Base-by-base conservation (phyloP, 176 grass and related monocot species). In the Juncus inflexus region DNA sequence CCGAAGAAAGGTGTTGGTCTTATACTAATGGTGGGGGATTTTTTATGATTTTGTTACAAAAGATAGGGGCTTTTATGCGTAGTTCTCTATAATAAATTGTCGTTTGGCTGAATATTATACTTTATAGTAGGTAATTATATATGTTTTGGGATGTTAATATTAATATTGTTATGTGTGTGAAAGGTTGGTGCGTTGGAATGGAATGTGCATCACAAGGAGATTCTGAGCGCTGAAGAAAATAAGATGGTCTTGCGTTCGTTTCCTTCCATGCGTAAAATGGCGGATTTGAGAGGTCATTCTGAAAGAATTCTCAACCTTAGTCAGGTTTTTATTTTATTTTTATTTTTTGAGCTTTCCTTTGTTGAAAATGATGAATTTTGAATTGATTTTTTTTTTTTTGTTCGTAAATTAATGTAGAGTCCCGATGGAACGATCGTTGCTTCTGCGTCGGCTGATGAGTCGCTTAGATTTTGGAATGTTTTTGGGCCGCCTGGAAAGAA, bases 181-280 rank as follows among this genome's bases (percentile, higher is more conserved):
- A 42, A 81, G 79, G 64, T 81, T 6, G 74, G 72, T 50, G 79
- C 79, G 19, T 52, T 81, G 56, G 79, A 81, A 52, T 81, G 79
- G 79, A 81, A 76, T 71, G 69, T 55, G 72, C 64, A 76, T 42
- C 72, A 76, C 15, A 81, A 76, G 62, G 79, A 81, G 72, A 81
- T 81, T 36, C 54, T 81, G 12, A 81, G 72, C 53, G 79, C 79
- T 4, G 42, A 38, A 37, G 55, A 76, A 28, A 63, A 70, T 56
- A 63, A 54, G 57, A 57, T 81, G 5, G 75, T 43, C 36, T 63
- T 81, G 42, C 74, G 79, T 38, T 50, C 79, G 37, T 81, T 68
- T 60, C 63, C 79, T 81, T 81, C 79, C 3, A 42, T 81, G 72
- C 40, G 71, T 37, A 81, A 70, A 74, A 75, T 81, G 15, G 72